These are phyloP conservation scores for Lantana camara DNA, from an alignment of 257 asterid genomes.

Conservation along the genomic window DNA sequence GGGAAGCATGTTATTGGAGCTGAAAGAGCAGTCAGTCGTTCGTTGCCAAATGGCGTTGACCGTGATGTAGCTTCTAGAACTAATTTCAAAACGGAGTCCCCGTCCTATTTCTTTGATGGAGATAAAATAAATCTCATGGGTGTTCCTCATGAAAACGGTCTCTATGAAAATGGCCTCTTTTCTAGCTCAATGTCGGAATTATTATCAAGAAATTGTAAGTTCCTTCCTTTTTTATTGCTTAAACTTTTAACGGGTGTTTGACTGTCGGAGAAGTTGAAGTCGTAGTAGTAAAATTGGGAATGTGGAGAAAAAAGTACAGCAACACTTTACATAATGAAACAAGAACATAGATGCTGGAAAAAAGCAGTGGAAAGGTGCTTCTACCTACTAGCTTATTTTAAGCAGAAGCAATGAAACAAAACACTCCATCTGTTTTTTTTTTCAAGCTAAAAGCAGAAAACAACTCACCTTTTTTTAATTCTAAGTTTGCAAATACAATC, in stretches of 20 bases:
- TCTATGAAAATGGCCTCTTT: slow-evolving; percentile 84
- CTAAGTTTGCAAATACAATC: slow-evolving; percentile 9
- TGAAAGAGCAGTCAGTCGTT: slow-evolving; percentile 59
- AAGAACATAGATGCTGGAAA: too few species aligned
- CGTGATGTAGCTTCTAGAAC: slow-evolving; percentile 58
- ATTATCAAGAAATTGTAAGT: slow-evolving; percentile 74
- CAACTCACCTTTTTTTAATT: too few species aligned
- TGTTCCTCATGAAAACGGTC: slow-evolving; percentile 77
- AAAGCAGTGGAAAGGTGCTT: too few species aligned
- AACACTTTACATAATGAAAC: too few species aligned
- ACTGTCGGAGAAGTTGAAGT: too few species aligned
- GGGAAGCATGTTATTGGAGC: slow-evolving; percentile 65
- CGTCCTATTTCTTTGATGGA: slow-evolving; percentile 61
- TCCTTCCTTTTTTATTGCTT: slow-evolving; percentile 20
- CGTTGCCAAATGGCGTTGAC: slow-evolving; percentile 75
- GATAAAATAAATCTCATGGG: slow-evolving; percentile 62
- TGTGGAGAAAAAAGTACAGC: too few species aligned
- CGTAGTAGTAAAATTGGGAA: too few species aligned
- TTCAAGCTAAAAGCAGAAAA: too few species aligned
- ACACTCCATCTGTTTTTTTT: too few species aligned
- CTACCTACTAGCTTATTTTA: too few species aligned
- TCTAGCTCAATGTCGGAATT: slow-evolving; percentile 94
- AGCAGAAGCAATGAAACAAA: too few species aligned
- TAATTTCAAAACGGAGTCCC: slow-evolving; percentile 47
- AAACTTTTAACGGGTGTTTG: too few species aligned